Base-by-base conservation (phyloP, 805 yeast species). In the Novakomyces olei region DNA sequence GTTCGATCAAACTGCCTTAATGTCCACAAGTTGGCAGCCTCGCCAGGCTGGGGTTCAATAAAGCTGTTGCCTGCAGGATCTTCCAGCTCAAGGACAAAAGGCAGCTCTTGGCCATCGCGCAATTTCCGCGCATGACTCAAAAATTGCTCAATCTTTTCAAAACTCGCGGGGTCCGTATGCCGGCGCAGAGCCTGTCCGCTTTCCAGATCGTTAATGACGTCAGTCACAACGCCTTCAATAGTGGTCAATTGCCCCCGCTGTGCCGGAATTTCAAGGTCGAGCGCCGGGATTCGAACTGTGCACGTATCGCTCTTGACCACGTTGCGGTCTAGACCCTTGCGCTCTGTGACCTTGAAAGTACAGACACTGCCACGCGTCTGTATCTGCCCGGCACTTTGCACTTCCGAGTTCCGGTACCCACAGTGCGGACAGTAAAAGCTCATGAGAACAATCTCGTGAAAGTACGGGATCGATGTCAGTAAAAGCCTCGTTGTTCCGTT, bases 61-160 rank as follows among this genome's bases (percentile, higher is more conserved):
- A 95, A 88, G 4, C 96, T 85, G 58, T 88, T 88, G 10, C 98
- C 98, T 1, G 94, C 67, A 19, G 98, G 95, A 53, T 88, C 98
- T 51, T 83, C 93, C 7, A 80, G 57, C 16, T 64, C 60, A 31
- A 85, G 64, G 0, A 91, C 76, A 39, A 85, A 47, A 2, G 96
- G 96, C 34, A 78, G 53, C 34, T 65, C 66, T 37, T 72, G 71
- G 36, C 80, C 85, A n/a, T 63, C 61, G 17, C 79, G 57, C 34
- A 63, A 67, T 4, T 62, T 53, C 41, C 60, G 54, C 24, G 85
- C 72, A 46, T 67, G 73, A 16, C 44, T 47, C 36, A 81, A 62
- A 37, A 85, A 51, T 16, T 58, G 69, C 27, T 69, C 74, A 44
- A 88, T 80, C 55, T 83, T 75, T 34, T 64, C 71, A 47, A 69